Conservation (phyloP, 2,329 filamentous ascomycete species). For the Xylariaceae sp. region DNA sequence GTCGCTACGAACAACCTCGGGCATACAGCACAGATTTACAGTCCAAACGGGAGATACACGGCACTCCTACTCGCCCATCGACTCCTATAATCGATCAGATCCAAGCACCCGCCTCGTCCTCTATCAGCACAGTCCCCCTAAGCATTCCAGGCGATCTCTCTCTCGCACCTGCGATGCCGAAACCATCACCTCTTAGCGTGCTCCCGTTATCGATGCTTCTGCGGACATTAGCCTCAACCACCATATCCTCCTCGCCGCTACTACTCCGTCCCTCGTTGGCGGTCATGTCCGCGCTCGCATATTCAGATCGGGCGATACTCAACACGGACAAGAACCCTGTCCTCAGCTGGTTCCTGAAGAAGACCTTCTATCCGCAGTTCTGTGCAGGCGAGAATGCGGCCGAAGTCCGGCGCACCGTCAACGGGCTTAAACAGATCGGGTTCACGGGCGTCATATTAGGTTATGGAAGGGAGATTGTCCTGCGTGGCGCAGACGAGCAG, state of each 20-base stretch:
- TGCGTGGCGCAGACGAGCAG: conserved; percentile 49
- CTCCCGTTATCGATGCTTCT: conserved; percentile 62
- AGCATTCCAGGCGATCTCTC: conserved; percentile 12
- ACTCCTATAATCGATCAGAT: conserved; percentile 21
- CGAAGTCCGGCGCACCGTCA: conserved; percentile 63
- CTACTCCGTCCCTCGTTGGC: conserved; percentile 66
- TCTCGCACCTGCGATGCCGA: conserved; percentile 20
- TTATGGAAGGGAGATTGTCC: conserved; percentile 77
- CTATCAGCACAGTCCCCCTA: conserved; percentile 15
- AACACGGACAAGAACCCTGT: conserved; percentile 72
- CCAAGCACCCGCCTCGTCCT: conserved; percentile 13
- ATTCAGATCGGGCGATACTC: conserved; percentile 60
- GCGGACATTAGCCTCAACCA: conserved; percentile 63
- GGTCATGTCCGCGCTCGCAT: conserved; percentile 63
- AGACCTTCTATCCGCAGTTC: conserved; percentile 86
- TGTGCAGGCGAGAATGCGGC: conserved; percentile 71
- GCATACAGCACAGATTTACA: conserved; percentile 12
- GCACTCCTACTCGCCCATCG: conserved; percentile 15
- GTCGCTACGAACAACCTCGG: conserved; percentile 16
- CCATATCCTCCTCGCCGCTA: conserved; percentile 63
- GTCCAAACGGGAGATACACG: conserved; percentile 25
- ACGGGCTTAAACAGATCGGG: conserved; percentile 64
- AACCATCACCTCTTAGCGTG: conserved; percentile 49
- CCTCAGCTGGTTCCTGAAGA: conserved; percentile 64
- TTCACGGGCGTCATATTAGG: conserved; percentile 80